Percentiles rank a stretch among this genome's conserved stretches.
These are phyloP conservation scores for Stenogyne calaminthoides DNA, from an alignment of 305 asterid species.

Conservation along the genomic window DNA sequence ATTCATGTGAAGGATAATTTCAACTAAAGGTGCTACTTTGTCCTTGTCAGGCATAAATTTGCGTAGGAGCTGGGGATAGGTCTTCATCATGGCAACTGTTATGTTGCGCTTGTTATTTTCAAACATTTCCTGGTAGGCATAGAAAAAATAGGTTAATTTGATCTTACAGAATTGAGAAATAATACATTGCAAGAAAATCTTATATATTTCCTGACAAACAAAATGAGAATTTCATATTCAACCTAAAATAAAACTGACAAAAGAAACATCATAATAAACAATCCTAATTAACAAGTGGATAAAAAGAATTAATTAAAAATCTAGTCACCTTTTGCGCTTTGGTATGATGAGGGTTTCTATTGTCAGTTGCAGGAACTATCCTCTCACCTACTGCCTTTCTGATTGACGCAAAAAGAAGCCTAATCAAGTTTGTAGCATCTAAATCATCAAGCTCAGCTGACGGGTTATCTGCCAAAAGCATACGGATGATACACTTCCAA, in stretches of 20 bases:
- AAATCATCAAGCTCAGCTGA: conserved; percentile 78
- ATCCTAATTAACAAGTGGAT: conserved; percentile 15
- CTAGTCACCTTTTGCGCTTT: conserved; percentile 82
- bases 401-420: conserved; percentile 82
- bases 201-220: conserved; percentile 16
- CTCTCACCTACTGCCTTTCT: conserved; percentile 95
- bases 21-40: conserved; percentile 81
- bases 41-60: conserved; percentile 87
- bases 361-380: conserved; percentile 91
- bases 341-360: conserved; percentile 69
- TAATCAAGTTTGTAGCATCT: conserved; percentile 88
- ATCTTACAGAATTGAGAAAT: conserved; percentile 4
- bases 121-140: conserved; percentile 65
- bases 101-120: conserved; percentile 67
- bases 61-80: conserved; percentile 79
- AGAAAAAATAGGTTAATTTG: conserved; percentile 25
- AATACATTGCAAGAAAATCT: conserved; percentile 7
- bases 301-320: conserved; percentile 27
- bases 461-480: conserved; percentile 84
- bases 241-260: background rate
- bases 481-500: conserved; percentile 84
- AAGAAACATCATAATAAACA: conserved; percentile 3
- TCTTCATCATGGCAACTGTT: conserved; percentile 87
- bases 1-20: conserved; percentile 72
- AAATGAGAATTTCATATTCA: conserved; percentile 15